Base-by-base conservation (phyloP, 2,329 filamentous ascomycete genomes). In the Parascedosporium putredinis region DNA sequence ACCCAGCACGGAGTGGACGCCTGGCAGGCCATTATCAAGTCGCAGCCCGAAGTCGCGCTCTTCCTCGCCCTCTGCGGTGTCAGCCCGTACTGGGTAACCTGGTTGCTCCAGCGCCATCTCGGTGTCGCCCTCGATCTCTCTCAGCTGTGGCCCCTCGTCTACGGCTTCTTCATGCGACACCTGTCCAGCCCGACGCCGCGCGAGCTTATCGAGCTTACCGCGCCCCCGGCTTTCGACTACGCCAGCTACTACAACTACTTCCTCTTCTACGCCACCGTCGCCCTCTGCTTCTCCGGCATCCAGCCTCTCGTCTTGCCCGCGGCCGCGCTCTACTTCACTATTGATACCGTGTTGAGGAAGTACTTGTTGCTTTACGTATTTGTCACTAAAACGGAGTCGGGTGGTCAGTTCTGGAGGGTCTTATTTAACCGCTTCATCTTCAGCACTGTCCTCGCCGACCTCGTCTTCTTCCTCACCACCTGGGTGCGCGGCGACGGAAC, bases 211-310 rank as follows among this genome's bases (percentile, higher is more conserved):
- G 88, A 95, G 64, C 79, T 93, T 60, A 95, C 90, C 1, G 93
- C 93, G 3, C 93, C 93, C 1, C 90, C 88, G 2, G 74, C 87
- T 0, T 96, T 98, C 63, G 90, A 97, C 57, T 97, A 96, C 61
- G 88, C 93, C 52, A 88, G 81, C 58, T 97, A 97, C 69, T 98
- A 96, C 76, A 97, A 96, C 66, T 97, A 95, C 65, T 96, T 96
- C 66, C 73, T 97, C 25, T 98, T 88, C 68, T 98, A 97, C 69
- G 75, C 86, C 22, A 96, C 91, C 0, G 86, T 97, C 27, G 85
- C 88, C 0, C 73, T 98, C 14, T 88, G 83, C 59, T 96, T 93
- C 60, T 82, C 84, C 2, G 81, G 83, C 2, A 74, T 97, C 48
- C 93, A 97, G 65, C 93, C 93, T 0, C 74, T 97, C 22, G 85